A percentile compares a stretch with the other conserved stretches of the same genome.
phyloP scores from a whole-genome alignment of 176 grass and related monocot species.

The Eleusine indica region DNA sequence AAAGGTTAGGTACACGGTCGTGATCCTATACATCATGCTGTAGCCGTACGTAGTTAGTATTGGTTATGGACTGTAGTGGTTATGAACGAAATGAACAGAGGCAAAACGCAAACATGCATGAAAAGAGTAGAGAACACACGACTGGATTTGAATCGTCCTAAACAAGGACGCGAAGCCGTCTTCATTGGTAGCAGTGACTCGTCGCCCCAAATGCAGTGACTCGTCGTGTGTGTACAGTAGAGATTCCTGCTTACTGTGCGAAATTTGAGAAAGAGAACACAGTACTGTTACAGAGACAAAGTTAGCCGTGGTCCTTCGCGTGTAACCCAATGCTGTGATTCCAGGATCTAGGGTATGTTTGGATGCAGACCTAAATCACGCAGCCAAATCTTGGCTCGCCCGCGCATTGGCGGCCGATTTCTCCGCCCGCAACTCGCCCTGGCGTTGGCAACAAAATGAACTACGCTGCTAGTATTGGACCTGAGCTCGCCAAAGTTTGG shows the following conservation, averaged over 20 bases:
- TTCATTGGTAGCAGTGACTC: neutral
- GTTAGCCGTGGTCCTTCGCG: constrained; percentile 12
- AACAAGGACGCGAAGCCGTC: neutral
- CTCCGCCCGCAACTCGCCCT: too few relatives aligned
- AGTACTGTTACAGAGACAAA: constrained; percentile 20
- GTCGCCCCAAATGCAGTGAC: neutral
- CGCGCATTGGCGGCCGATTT: too few relatives aligned
- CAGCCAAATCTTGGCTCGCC: too few relatives aligned
- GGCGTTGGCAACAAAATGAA: too few relatives aligned
- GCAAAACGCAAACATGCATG: neutral
- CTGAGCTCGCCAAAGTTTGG: too few relatives aligned
- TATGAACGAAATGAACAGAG: neutral
- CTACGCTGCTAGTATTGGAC: too few relatives aligned
- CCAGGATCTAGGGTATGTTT: neutral
- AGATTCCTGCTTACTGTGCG: neutral
- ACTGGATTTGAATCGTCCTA: neutral
- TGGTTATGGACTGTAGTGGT: too few relatives aligned
- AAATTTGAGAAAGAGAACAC: neutral
- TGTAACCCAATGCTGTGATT: constrained; percentile 2
- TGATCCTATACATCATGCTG: neutral
- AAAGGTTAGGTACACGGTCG: neutral
- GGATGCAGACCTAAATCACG: too few relatives aligned
- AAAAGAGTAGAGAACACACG: neutral
- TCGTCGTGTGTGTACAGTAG: neutral
- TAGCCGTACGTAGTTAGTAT: too few relatives aligned